Percentiles rank a stretch among this genome's conserved stretches.
These are phyloP conservation scores for Rhizophagus clarus DNA, from an alignment of 192 early-diverging fungal genomes.

Conservation along the genomic window DNA sequence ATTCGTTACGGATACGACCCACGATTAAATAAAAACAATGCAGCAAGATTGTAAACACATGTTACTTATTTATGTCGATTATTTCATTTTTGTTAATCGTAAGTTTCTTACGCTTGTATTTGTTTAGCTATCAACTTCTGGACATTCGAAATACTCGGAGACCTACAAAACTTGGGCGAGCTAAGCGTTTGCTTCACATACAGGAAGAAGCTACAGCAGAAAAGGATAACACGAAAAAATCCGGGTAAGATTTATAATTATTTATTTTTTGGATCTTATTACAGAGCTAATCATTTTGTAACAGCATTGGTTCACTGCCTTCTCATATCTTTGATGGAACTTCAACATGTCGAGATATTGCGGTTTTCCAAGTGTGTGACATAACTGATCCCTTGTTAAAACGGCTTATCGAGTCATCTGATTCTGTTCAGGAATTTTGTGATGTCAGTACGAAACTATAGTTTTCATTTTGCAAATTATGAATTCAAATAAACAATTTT, in stretches of 20 bases:
- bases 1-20: constrained; percentile 51
- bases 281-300: neutral
- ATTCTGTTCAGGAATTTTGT: constrained; percentile 16
- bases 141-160: constrained; percentile 23
- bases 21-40: constrained; percentile 31
- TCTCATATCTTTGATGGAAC: constrained; percentile 31
- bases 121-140: constrained; percentile 27
- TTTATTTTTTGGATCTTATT: neutral
- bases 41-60: constrained; percentile 33
- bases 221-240: constrained; percentile 3
- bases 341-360: neutral
- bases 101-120: neutral
- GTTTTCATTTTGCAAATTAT: neutral
- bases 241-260: constrained; percentile 17
- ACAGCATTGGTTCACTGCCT: neutral
- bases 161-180: constrained; percentile 10
- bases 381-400: constrained; percentile 36
- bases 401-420: constrained; percentile 30
- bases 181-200: constrained; percentile 12
- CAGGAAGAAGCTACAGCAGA: neutral
- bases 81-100: neutral
- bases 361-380: constrained; percentile 37
- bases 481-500: neutral
- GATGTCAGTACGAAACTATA: neutral
- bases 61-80: neutral